A percentile compares a stretch with the other conserved stretches of the same genome.
phyloP scores from a whole-genome alignment of 148 eudicot genomes.

The Chenopodium quinoa region DNA sequence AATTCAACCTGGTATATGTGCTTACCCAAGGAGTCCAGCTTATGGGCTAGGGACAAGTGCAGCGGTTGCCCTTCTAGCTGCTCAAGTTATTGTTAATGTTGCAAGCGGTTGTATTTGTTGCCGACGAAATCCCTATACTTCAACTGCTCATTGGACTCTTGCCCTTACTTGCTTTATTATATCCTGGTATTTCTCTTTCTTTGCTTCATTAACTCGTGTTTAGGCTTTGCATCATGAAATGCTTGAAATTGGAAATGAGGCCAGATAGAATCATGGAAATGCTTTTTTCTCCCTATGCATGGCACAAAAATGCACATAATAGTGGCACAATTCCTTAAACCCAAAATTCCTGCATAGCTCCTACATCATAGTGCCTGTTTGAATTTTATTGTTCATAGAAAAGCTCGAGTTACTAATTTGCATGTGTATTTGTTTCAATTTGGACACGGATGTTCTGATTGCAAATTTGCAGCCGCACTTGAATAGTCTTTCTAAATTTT shows the following conservation, averaged over 20 bases:
- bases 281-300: background rate
- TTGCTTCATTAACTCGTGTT: background rate
- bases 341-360: background rate
- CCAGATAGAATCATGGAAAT: background rate
- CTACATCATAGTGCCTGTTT: background rate
- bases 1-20: conserved; percentile 55
- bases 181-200: conserved; percentile 64
- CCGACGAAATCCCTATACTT: conserved; percentile 47
- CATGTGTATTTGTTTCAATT: background rate
- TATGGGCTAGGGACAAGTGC: conserved; percentile 67
- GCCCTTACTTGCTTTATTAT: conserved; percentile 69
- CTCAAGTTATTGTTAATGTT: conserved; percentile 59
- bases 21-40: conserved; percentile 82
- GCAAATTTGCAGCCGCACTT: background rate
- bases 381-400: background rate
- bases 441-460: background rate
- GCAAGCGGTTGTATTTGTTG: conserved; percentile 78
- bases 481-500: background rate
- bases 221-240: background rate
- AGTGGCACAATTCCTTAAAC: background rate
- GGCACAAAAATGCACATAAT: background rate
- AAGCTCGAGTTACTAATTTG: background rate
- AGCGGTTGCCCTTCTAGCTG: conserved; percentile 61
- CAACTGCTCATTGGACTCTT: conserved; percentile 50
- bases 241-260: background rate